Base-by-base conservation (phyloP, 108 stramenopile species). In the Pseudonitzschia multiseries region DNA sequence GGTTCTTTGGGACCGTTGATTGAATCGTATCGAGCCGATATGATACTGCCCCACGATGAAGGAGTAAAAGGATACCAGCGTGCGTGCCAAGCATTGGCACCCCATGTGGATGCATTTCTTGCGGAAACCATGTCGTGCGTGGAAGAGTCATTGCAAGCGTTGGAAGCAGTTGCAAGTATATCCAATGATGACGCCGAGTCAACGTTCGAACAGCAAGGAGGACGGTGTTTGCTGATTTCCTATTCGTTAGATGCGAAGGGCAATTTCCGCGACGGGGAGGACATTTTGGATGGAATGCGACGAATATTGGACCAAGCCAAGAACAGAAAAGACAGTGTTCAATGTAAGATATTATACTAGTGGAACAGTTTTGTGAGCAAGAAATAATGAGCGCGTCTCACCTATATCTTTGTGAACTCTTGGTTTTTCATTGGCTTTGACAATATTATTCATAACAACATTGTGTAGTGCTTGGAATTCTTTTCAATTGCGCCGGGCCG, bases 401-500 rank as follows among this genome's bases (percentile, higher is more conserved):
- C 50, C 50, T 10, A 51, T 8, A n/a, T 36, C 36, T 6, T 36
- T 6, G n/a, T 51, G 50, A 43, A 53, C 28, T 69, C 41, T 70
- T 36, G 56, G 6, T 28, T 70, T 6, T 6, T 36, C 14, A 29
- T 24, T 52, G 68, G 13, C 0, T 69, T 24, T 15, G 8, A 9
- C 20, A 9, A 63, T 26, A 42, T 67, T 43, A n/a, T 6, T 6
- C 2, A 28, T 10, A 4, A 4, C 61, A 12, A 63, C 61, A 48
- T 10, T 48, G 26, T 59, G 22, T 27, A 86, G 78, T 89, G 18
- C 69, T 81, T 43, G 91, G 75, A 57, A 71, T 95, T 68, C 71
- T 95, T 2, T 91, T 95, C 69, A 95, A 95, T 65, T 95, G 94
- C 69, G 73, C 78, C 53, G 86, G 89, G 56, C 94, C 94, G 0